Base-by-base conservation (phyloP, 1,284 basidiomycete species). In the Trametes polyzona region DNA sequence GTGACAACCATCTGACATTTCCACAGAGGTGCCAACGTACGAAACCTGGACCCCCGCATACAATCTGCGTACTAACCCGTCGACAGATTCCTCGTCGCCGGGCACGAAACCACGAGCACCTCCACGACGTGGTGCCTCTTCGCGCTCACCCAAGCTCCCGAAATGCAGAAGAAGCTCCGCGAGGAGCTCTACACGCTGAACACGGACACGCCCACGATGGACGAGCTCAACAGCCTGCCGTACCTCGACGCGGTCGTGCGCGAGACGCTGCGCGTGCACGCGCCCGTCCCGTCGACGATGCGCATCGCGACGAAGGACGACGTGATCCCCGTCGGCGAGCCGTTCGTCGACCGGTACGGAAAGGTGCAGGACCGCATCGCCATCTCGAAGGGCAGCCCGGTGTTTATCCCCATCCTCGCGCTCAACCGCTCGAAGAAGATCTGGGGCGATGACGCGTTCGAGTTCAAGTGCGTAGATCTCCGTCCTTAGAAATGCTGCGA, bases 221-320 rank as follows among this genome's bases (percentile, higher is more conserved):
- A 87, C 19, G 77, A 86, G 47, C 74, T 88, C 17, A 80, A 82
- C 55, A 70, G 76, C 1, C 73, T 88, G 6, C 78, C 80, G 1
- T 88, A 87, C 63, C 83, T 88, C 10, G 86, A 88, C 59, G 73
- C 75, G 14, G 85, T 92, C 10, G 77, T 90, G 2, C 81, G 86
- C 29, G 93, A 95, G 70, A 78, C 79, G 0, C 73, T 95, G 30
- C 81, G 92, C 14, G 63, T 92, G 7, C 77, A 87, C 62, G 65
- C 84, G 0, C 89, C 90, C 1, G 86, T 90, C 0, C 74, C 84
- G 0, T 68, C 66, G 2, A 83, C 83, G 0, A 67, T 80, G n/a
- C 80, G 90, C 4, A 71, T 79, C 9, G 78, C 79, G 0, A 69
- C 66, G 37, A 73, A 79, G 43, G 86, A 90, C 59, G 83, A 84